These are phyloP conservation scores for Trametes sanguinea DNA, from an alignment of 768 basidiomycete species.

Conservation along the genomic window DNA sequence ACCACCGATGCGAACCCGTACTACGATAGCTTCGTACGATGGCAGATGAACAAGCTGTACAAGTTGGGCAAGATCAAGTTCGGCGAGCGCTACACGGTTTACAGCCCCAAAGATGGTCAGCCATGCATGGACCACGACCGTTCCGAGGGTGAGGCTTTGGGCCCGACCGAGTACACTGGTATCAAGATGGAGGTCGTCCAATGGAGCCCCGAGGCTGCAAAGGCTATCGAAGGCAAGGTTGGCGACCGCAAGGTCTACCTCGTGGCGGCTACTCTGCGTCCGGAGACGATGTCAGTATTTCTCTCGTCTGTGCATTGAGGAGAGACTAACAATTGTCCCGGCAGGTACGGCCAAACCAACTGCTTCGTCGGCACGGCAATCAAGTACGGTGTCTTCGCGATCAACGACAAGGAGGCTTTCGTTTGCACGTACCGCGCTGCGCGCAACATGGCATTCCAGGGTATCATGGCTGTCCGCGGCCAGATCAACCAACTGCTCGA, in stretches of 20 bases:
- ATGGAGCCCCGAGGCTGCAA: conserved; percentile 74
- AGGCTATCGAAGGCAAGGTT: conserved; percentile 63
- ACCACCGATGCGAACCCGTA: conserved; percentile 97
- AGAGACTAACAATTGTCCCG: not conserved
- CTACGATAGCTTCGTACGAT: conserved; percentile 95
- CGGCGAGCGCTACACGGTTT: conserved; percentile 97
- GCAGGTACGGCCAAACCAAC: conserved; percentile 96
- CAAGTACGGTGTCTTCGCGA: conserved; percentile 92
- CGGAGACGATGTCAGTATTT: conserved; percentile 88
- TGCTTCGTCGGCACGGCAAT: conserved; percentile 91
- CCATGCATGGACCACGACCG: conserved; percentile 99
- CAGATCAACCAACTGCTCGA: conserved; percentile 73
- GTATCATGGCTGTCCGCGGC: conserved; percentile 71
- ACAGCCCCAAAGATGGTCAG: conserved; percentile 97
- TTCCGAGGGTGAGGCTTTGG: conserved; percentile 89
- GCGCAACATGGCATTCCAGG: conserved; percentile 98
- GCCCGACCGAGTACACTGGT: conserved; percentile 93
- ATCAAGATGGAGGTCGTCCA: conserved; percentile 92
- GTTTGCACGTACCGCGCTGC: conserved; percentile 87
- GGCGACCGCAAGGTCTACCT: conserved; percentile 83
- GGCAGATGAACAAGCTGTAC: conserved; percentile 96
- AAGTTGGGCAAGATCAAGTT: conserved; percentile 93
- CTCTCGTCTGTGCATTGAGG: not conserved
- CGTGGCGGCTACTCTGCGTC: conserved; percentile 94
- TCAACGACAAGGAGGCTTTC: conserved; percentile 85